Conservation (phyloP, 1,284 basidiomycete genomes). For the Austroboletus niveus region DNA sequence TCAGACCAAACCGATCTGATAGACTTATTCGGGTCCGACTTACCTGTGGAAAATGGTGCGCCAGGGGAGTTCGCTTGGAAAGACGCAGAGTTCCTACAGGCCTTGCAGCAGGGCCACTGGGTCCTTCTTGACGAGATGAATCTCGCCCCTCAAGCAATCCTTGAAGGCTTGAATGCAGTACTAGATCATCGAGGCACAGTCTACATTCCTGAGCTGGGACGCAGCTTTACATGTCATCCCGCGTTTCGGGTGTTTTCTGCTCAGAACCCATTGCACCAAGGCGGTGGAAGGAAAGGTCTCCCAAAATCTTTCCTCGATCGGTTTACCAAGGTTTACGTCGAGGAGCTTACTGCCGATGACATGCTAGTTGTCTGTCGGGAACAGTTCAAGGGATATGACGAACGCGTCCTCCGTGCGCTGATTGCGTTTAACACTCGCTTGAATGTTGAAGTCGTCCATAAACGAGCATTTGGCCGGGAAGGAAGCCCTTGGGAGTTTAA, state of each 20-base stretch:
- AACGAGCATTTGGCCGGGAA: conserved; percentile 73
- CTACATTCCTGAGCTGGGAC: conserved; percentile 93
- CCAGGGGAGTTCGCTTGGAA: conserved; percentile 97
- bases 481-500: conserved; percentile 99
- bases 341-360: conserved; percentile 83
- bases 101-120: conserved; percentile 93
- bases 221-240: conserved; percentile 86
- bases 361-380: conserved; percentile 78
- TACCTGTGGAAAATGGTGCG: conserved; percentile 90
- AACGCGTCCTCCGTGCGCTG: conserved; percentile 67
- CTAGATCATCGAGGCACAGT: conserved; percentile 96
- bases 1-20: conserved; percentile 98
- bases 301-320: conserved; percentile 98
- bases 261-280: conserved; percentile 96
- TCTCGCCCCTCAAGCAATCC: conserved; percentile 90
- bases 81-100: conserved; percentile 93
- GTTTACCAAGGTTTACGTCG: conserved; percentile 95
- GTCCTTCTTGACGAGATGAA: conserved; percentile 99
- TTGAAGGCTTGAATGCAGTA: conserved; percentile 97
- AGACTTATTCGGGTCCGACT: conserved; percentile 95
- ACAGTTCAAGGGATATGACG: conserved; percentile 66
- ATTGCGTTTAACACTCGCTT: conserved; percentile 81
- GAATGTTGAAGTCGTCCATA: conserved; percentile 68
- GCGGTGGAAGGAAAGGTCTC: conserved; percentile 95
- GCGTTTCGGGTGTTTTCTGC: conserved; percentile 97